phyloP scores from a whole-genome alignment of 73 alveolate genomes.

The Paramecium pentaurelia region DNA sequence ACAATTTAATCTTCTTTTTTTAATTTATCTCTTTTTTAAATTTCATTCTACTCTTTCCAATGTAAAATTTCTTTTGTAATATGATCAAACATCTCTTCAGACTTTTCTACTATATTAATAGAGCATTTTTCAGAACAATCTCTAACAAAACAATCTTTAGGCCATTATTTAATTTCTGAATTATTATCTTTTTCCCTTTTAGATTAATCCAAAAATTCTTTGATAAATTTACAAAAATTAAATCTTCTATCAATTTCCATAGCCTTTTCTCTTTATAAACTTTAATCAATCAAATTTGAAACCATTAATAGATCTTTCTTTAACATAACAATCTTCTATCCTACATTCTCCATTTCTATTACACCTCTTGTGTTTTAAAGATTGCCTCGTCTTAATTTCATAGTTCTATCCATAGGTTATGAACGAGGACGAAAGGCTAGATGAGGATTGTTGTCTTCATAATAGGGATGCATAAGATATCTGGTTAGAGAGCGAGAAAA shows the following conservation, averaged over 20 bases:
- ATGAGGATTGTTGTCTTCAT: constrained; percentile 15
- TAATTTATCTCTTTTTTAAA: background rate
- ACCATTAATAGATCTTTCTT: background rate
- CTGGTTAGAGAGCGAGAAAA: constrained; percentile 4
- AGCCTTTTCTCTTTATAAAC: constrained; percentile 22
- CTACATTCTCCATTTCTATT: constrained; percentile 8
- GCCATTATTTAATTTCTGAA: constrained; percentile 8
- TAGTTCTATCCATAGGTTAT: background rate
- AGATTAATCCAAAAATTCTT: background rate
- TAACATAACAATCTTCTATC: background rate
- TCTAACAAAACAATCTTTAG: constrained; percentile 19
- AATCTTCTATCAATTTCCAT: constrained; percentile 27
- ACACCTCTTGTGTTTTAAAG: background rate
- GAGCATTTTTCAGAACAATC: background rate
- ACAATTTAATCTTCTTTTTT: background rate
- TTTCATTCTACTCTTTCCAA: constrained; percentile 11
- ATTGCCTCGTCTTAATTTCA: background rate
- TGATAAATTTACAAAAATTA: background rate
- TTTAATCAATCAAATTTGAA: background rate
- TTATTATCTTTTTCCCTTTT: background rate
- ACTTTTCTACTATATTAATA: constrained; percentile 1
- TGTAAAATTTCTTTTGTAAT: background rate
- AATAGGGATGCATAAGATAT: constrained; percentile 39
- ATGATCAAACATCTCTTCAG: constrained; percentile 12
- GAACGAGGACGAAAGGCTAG: constrained; percentile 30